These are phyloP conservation scores for Rhizophagus clarus DNA, from an alignment of 192 early-diverging fungal species.

Conservation along the genomic window DNA sequence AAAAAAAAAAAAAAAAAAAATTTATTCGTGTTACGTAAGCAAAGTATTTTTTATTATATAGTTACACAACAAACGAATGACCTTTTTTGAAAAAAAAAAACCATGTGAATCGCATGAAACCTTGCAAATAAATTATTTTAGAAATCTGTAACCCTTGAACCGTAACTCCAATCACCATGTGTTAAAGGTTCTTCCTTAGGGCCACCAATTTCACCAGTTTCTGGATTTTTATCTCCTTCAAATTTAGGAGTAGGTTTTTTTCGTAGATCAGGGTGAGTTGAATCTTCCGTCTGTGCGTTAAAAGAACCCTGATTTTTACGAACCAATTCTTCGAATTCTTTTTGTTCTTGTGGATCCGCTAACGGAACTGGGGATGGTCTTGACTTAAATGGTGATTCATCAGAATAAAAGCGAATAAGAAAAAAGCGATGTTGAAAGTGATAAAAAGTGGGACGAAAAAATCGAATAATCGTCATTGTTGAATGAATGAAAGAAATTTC, in stretches of 20 bases:
- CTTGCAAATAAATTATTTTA: slow-evolving; percentile 23
- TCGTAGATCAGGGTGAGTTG: slow-evolving; percentile 53
- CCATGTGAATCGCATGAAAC: no score
- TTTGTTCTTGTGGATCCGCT: slow-evolving; percentile 64
- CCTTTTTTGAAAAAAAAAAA: background rate
- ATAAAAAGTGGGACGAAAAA: background rate
- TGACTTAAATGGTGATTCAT: background rate
- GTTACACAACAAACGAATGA: background rate
- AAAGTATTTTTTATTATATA: background rate
- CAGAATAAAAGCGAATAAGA: background rate
- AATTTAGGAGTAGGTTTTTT: slow-evolving; percentile 57
- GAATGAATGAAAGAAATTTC: background rate
- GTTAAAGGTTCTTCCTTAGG: slow-evolving; percentile 82
- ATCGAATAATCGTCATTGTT: background rate
- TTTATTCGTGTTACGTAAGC: background rate
- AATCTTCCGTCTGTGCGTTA: slow-evolving; percentile 30
- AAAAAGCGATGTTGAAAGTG: background rate
- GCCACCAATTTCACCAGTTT: slow-evolving; percentile 76
- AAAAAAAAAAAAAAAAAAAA: background rate
- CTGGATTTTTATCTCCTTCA: slow-evolving; percentile 75
- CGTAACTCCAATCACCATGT: slow-evolving; percentile 81
- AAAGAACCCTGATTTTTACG: slow-evolving; percentile 43
- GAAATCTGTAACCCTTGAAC: slow-evolving; percentile 65
- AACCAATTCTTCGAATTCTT: slow-evolving; percentile 74
- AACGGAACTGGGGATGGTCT: slow-evolving; percentile 70